Conservation (phyloP, 768 basidiomycete species). For the Pisolithus microcarpus region DNA sequence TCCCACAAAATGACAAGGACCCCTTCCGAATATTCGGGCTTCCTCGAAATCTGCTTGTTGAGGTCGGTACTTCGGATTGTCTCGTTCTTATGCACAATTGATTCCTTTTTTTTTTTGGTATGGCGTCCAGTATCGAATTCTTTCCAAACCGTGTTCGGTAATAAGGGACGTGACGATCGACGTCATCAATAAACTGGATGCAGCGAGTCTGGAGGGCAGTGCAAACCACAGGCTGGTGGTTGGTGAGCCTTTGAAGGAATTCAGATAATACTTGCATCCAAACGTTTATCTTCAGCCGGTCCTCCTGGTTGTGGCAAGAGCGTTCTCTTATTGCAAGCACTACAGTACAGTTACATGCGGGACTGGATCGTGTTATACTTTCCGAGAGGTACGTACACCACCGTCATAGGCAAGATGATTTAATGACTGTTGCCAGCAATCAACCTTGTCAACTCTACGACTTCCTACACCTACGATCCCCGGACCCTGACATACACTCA, state of each 20-base stretch:
- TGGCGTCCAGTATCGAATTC: constrained; percentile 50
- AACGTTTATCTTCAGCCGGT: constrained; percentile 45
- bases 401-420: background rate
- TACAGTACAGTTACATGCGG: constrained; percentile 54
- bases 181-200: constrained; percentile 44
- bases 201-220: constrained; percentile 44
- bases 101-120: background rate
- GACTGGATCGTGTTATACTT: constrained; percentile 84
- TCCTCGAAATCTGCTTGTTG: constrained; percentile 61
- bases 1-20: constrained; percentile 38
- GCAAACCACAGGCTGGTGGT: constrained; percentile 50
- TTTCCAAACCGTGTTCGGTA: constrained; percentile 66
- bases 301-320: constrained; percentile 76
- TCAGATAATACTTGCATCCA: background rate
- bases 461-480: constrained; percentile 65
- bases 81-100: background rate
- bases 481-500: constrained; percentile 75
- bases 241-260: constrained; percentile 39
- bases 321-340: constrained; percentile 67
- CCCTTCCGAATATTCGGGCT: constrained; percentile 63
- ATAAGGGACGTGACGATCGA: constrained; percentile 62
- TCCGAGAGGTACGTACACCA: constrained; percentile 52
- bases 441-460: constrained; percentile 67
- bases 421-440: constrained; percentile 30
- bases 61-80: constrained; percentile 40